Base-by-base conservation (phyloP, 2,329 filamentous ascomycete genomes). In the Scytalidium lignicola region DNA sequence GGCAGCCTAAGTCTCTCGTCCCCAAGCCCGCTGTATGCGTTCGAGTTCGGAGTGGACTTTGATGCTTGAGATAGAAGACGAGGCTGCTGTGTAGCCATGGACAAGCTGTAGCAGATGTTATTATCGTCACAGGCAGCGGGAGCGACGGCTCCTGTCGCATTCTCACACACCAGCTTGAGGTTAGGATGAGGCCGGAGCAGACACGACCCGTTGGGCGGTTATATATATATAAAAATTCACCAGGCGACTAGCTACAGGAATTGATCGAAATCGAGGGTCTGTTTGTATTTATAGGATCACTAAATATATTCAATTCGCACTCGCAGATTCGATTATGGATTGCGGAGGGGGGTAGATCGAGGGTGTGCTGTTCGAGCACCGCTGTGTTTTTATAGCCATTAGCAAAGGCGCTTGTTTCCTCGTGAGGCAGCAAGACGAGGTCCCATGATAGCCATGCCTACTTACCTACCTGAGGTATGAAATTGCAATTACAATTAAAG, bases 1-100 rank as follows among this genome's bases (percentile, higher is more conserved):
- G 76, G 76, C 43, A 62, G 50, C 39, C 50, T 58, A 19, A 52
- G 26, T 44, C 28, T 48, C 37, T 51, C 55, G 49, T 49, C 52
- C 37, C 47, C 26, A 43, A 55, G 44, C 21, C 55, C 55, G 29
- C 46, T 47, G 47, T 50, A 47, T 56, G 55, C 56, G 48, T 58
- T 57, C n/a, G 52, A 51, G 54, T 62, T 55, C 49, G 62, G 60
- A 51, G 62, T 60, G 50, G 32, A 17, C 32, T 62, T 62, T 21
- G 55, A 53, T 28, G 55, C 50, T 15, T 54, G 58, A 19, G 54
- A 43, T 20, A 53, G 9, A 4, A 53, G 9, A 4, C 43, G 42
- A 29, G 54, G 46, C 47, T 51, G 53, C 47, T 51, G 53, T 47
- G 53, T 52, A 59, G 63, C 60, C 63, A 65, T 65, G 44, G 51